Base-by-base conservation (phyloP, 192 early-diverging fungal genomes). In the Backusella psychrophila region DNA sequence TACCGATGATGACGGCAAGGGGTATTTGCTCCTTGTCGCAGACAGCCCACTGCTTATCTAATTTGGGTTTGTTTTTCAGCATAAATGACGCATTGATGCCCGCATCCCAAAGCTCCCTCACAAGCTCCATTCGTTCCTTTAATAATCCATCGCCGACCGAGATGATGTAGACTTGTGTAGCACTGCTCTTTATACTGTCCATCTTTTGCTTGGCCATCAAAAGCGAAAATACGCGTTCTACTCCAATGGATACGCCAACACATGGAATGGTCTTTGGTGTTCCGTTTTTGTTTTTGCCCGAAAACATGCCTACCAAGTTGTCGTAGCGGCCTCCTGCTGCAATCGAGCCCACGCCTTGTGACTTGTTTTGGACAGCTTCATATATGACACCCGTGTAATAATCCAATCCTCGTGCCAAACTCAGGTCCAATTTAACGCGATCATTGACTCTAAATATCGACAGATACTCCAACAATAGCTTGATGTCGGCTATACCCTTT, bases 361-460 rank as follows among this genome's bases (percentile, higher is more conserved):
- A 87, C 35, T 81, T 75, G 46, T 85, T 85, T 4, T 85, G 81
- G 1, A 99, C 93, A 4, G 96, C 97, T 80, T 99, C 97, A 82
- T 98, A 99, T 79, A 99, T 99, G 39, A 97, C 89, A 26, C 97
- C 97, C 21, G 97, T 99, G 87, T 99, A 99, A 84, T 99, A 99
- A 82, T 99, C 97, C 56, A 99, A 80, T 39, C 97, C 97, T 46
- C 97, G 91, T 14, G 97, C 97, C 74, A 99, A 86, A 69, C 91
- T 92, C 75, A 99, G 86, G 79, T 99, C 97, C 77, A 99, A 98
- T 41, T 36, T 56, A 3, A 88, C 86, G 65, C 82, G 83, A 69
- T 90, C 85, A 9, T 86, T 72, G 19, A 98, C 89, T 19, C 85
- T 87, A 74, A 95, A 93, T 52, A 95, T 84, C 19, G 87, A 86